Base-by-base conservation (phyloP, 805 yeast species). In the Dipodascopsis uninucleata region DNA sequence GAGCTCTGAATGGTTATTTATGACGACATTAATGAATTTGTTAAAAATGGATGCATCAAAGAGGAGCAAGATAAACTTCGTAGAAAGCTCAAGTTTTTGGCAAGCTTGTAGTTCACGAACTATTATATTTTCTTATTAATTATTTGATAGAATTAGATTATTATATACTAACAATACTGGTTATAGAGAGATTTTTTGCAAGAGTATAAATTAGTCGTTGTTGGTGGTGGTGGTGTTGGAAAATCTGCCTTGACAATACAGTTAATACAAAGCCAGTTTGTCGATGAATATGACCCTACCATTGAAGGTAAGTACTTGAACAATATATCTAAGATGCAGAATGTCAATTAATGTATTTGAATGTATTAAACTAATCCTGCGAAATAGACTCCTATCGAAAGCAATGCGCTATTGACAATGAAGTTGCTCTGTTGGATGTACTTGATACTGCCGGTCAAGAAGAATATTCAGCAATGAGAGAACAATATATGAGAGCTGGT, bases 171-270 rank as follows among this genome's bases (percentile, higher is more conserved):
- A n/a, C n/a, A n/a, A n/a, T n/a, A n/a, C n/a, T n/a, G n/a, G n/a
- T n/a, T 23, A 17, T 25, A 49, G 55, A 23, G 51, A n/a, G 67
- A 38, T 53, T 67, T 49, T 38, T 84, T 26, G 82, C 85, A 22
- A 79, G 83, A 39, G 66, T 90, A 81, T 65, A 88, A 94, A 63
- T 69, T 93, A 48, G 98, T 93, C 3, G 97, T 90, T 35, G 96
- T 90, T 45, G 98, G 97, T 45, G 97, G 97, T 31, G 97, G 97
- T 62, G 97, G 96, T 68, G 98, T 93, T 44, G 98, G 98, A 69
- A 93, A 93, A 66, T 83, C 95, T 20, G 97, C 98, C 4, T 71
- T 93, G 53, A 93, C 98, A 22, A 93, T 93, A 55, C 95, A 93
- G 66, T 75, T 93, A 61, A 88, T 93, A 43, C 97, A 90, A 65